Evolutionary conservation across 1,284 basidiomycete genomes (phyloP), one percentile per base, ranked within the genome.

Genomic region (Athelia sp.): DNA sequence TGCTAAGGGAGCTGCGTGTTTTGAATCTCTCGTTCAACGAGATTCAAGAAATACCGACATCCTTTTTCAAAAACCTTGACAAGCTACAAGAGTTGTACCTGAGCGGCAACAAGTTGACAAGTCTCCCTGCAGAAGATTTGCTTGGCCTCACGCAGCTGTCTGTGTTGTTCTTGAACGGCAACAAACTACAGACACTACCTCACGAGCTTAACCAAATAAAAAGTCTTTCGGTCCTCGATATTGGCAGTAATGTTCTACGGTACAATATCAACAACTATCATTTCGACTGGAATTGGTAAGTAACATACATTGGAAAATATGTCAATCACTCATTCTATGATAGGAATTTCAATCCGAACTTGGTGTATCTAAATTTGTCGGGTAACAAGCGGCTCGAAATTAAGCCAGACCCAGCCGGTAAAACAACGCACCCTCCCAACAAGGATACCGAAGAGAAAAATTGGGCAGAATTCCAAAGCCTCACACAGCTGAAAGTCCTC

Each of bases 241-340:
- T 93, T 1, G 95, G 96, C 6, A 95, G 89, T 66, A 99, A 99
- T 65, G 70, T 85, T 47, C 76, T 99, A 68, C 95, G 93, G 77
- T 99, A 99, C 71, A 99, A 99, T 65, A 95, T 98, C 57, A 90
- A 93, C 60, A 99, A 99, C 63, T 96, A 88, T 88, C 92, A 96
- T 62, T 99, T 96, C 68, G 97, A 99, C 70, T 99, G 96, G 96
- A 99, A 99, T 67, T 99, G 97, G 97, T 94, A 56, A 48, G 77
- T 70, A 38, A 42, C 54, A 51, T 51, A 52, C 21, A 32, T 3
- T 10, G 14, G 31, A 26, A 36, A 29, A 49, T 17, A 29, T 49
- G 15, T 43, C 21, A 10, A 54, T 49, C 43, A 21, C 21, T 29
- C 32, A 21, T 22, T 46, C 51, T 51, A 18, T 17, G 14, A 15